Percentiles rank a stretch among this genome's conserved stretches.
Conservation (phyloP, 192 early-diverging fungal genomes). For the Phycomyces nitens region DNA sequence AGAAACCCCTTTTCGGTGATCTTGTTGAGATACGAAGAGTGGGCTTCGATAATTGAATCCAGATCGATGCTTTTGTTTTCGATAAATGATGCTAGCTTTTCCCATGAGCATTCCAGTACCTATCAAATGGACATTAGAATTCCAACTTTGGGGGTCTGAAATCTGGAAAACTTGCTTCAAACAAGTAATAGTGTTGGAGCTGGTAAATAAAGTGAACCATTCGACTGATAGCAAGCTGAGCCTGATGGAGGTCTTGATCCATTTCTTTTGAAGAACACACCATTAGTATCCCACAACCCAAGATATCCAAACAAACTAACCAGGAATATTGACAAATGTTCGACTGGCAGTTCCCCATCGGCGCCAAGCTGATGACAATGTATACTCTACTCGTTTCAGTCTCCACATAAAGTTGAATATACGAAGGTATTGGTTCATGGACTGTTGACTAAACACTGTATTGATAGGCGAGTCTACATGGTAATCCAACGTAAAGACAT, state of each 20-base stretch:
- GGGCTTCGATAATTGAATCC: constrained; percentile 76
- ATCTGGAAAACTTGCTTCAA: constrained; percentile 60
- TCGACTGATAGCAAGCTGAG: constrained; percentile 67
- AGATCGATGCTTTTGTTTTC: constrained; percentile 64
- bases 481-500: constrained; percentile 90
- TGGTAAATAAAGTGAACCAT: constrained; percentile 96
- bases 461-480: constrained; percentile 77
- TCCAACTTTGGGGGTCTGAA: background rate
- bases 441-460: constrained; percentile 70
- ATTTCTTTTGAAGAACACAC: constrained; percentile 34
- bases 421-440: constrained; percentile 78
- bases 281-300: constrained; percentile 10
- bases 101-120: constrained; percentile 90
- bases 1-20: constrained; percentile 68
- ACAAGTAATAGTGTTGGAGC: constrained; percentile 89
- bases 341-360: constrained; percentile 69
- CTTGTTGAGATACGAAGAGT: constrained; percentile 67
- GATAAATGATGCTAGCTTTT: constrained; percentile 59
- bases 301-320: no score
- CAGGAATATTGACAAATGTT: constrained; percentile 39
- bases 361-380: constrained; percentile 72
- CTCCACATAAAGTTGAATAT: constrained; percentile 88
- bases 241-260: constrained; percentile 60
- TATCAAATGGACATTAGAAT: constrained; percentile 9
- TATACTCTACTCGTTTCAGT: constrained; percentile 83